Conservation (phyloP, 805 yeast species). For the Yarrowia sp. region DNA sequence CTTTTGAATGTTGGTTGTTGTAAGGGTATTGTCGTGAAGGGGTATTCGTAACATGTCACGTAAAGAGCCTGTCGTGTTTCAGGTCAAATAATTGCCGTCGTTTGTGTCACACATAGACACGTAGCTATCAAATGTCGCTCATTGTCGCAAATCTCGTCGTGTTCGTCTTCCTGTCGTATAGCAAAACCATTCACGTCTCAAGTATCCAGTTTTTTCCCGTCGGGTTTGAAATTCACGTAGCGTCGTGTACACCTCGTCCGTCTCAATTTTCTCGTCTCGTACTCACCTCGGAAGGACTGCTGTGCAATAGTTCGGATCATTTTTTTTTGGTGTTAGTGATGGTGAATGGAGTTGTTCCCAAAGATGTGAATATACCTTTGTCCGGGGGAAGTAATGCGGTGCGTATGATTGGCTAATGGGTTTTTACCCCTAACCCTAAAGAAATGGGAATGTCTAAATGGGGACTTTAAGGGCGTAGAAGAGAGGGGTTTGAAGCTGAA, state of each 20-base stretch:
- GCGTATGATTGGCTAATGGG: constrained; percentile 23
- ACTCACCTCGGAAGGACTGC: constrained; percentile 27
- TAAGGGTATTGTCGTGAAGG: too few relatives aligned
- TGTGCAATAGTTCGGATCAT: constrained; percentile 27
- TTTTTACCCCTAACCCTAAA: constrained; percentile 11
- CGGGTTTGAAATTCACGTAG: neutral
- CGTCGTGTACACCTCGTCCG: neutral
- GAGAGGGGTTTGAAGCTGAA: neutral
- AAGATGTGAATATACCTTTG: constrained; percentile 9
- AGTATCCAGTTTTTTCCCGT: too few relatives aligned
- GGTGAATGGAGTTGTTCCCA: constrained; percentile 12
- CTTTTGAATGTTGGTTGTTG: too few relatives aligned
- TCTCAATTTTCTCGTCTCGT: neutral
- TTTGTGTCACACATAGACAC: too few relatives aligned
- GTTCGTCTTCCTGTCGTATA: too few relatives aligned
- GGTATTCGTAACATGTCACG: too few relatives aligned
- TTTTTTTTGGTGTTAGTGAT: constrained; percentile 17
- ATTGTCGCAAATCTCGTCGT: too few relatives aligned
- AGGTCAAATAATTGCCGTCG: too few relatives aligned
- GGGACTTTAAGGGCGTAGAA: neutral
- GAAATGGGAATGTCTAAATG: neutral
- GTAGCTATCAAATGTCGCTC: too few relatives aligned
- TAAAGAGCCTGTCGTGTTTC: too few relatives aligned
- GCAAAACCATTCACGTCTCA: too few relatives aligned
- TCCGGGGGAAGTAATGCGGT: constrained; percentile 24